Evolutionary conservation across 306 rosid species (phyloP).

Genomic region (Trifolium subterraneum): DNA sequence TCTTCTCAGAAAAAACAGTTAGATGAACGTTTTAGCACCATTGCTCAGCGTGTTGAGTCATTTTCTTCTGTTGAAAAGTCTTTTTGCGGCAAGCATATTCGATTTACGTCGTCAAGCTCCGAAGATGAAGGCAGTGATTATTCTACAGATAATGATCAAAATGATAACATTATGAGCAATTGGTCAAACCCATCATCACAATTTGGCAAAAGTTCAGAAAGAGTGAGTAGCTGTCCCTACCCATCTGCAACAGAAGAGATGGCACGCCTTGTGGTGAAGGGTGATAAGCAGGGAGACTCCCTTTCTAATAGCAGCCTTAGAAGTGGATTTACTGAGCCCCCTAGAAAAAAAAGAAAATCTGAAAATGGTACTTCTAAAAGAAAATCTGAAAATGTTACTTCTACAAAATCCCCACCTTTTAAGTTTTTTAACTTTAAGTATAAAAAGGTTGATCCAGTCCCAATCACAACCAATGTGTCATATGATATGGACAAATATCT

Average conservation of each 20-base stretch:
- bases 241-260: constrained; percentile 87
- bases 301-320: constrained; percentile 47
- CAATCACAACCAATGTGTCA: constrained; percentile 26
- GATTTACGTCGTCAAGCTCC: constrained; percentile 73
- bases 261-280: constrained; percentile 65
- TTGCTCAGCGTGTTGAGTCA: constrained; percentile 79
- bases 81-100: constrained; percentile 72
- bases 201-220: constrained; percentile 55
- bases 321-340: constrained; percentile 42
- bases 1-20: constrained; percentile 56
- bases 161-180: constrained; percentile 39
- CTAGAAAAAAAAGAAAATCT: constrained; percentile 52
- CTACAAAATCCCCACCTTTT: constrained; percentile 39
- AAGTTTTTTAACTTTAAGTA: constrained; percentile 49
- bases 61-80: constrained; percentile 61
- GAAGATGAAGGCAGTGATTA: constrained; percentile 60
- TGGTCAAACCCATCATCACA: constrained; percentile 49
- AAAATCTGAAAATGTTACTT: constrained; percentile 38
- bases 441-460: constrained; percentile 42
- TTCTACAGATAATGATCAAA: constrained; percentile 46
- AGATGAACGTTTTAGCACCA: constrained; percentile 68
- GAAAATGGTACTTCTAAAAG: too few relatives aligned
- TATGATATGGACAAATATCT: constrained; percentile 36
- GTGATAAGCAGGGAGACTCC: constrained; percentile 45
- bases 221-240: constrained; percentile 83